Evolutionary conservation across 164 flowering plant genomes (phyloP).

Genomic region (Taxillus chinensis): DNA sequence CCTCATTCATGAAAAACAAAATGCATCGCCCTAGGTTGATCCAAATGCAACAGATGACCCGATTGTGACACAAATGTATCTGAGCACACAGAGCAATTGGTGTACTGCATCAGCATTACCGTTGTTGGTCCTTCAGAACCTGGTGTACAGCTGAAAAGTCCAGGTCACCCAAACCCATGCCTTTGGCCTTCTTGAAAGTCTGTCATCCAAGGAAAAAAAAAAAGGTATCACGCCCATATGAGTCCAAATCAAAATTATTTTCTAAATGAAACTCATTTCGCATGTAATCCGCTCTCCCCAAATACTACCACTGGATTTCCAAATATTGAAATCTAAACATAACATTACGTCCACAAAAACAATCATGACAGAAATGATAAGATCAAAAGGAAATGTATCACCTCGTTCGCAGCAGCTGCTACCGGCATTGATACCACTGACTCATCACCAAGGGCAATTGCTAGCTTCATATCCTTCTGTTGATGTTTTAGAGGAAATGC

Average conservation of each 20-base stretch:
- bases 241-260: not conserved
- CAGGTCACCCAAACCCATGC: slow-evolving; percentile 76
- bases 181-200: slow-evolving; percentile 85
- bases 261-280: not conserved
- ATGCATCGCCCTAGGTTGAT: no score
- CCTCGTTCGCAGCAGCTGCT: slow-evolving; percentile 98
- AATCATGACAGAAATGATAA: no score
- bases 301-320: no score
- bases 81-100: no score
- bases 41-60: no score
- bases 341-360: no score
- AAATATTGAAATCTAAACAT: no score
- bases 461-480: slow-evolving; percentile 97
- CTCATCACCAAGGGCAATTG: slow-evolving; percentile 94
- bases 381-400: slow-evolving; percentile 11
- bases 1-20: no score
- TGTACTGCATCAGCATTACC: slow-evolving; percentile 4
- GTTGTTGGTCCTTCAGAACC: slow-evolving; percentile 27
- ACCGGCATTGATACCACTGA: slow-evolving; percentile 90
- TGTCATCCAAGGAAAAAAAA: slow-evolving; percentile 12
- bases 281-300: not conserved
- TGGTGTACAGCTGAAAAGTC: slow-evolving; percentile 91
- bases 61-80: no score
- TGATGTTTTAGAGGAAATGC: slow-evolving; percentile 97
- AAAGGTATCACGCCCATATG: not conserved